phyloP scores from a whole-genome alignment of 495 filamentous ascomycete genomes.

The Lophiotrema nucula region DNA sequence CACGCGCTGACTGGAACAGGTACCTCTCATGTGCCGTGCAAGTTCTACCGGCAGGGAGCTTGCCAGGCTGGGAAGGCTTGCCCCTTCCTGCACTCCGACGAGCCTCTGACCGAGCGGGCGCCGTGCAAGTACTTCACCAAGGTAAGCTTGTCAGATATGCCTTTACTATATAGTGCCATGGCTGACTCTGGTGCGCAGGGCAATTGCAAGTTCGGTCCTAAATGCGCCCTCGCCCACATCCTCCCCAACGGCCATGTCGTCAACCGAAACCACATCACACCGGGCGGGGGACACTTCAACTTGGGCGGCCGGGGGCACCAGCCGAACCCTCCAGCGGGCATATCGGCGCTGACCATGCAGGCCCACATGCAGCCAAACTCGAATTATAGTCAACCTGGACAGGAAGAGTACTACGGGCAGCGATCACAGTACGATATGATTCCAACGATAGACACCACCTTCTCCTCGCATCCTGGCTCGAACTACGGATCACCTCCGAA shows the following conservation, averaged over 20 bases:
- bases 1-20: slow-evolving; percentile 53
- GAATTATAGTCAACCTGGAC: slow-evolving; percentile 11
- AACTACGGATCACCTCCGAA: slow-evolving; percentile 87
- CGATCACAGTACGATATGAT: slow-evolving; percentile 52
- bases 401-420: slow-evolving; percentile 36
- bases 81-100: slow-evolving; percentile 90
- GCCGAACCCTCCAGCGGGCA: slow-evolving; percentile 74
- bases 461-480: slow-evolving; percentile 71
- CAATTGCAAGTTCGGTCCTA: slow-evolving; percentile 97
- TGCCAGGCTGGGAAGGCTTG: slow-evolving; percentile 96
- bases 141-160: slow-evolving; percentile 52
- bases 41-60: slow-evolving; percentile 94
- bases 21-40: slow-evolving; percentile 97
- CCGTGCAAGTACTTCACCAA: slow-evolving; percentile 98
- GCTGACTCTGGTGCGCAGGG: slow-evolving; percentile 56
- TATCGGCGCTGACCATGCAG: slow-evolving; percentile 65
- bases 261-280: slow-evolving; percentile 57
- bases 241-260: slow-evolving; percentile 89
- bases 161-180: background rate
- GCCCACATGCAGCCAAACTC: slow-evolving; percentile 34
- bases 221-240: slow-evolving; percentile 94
- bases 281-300: slow-evolving; percentile 55
- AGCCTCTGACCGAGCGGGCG: slow-evolving; percentile 73
- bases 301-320: slow-evolving; percentile 55
- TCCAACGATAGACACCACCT: slow-evolving; percentile 76